Percentiles rank a stretch among this genome's conserved stretches.
Evolutionary conservation across 2,329 filamentous ascomycete species (phyloP).

Genomic region (Aphanoascus verrucosus): DNA sequence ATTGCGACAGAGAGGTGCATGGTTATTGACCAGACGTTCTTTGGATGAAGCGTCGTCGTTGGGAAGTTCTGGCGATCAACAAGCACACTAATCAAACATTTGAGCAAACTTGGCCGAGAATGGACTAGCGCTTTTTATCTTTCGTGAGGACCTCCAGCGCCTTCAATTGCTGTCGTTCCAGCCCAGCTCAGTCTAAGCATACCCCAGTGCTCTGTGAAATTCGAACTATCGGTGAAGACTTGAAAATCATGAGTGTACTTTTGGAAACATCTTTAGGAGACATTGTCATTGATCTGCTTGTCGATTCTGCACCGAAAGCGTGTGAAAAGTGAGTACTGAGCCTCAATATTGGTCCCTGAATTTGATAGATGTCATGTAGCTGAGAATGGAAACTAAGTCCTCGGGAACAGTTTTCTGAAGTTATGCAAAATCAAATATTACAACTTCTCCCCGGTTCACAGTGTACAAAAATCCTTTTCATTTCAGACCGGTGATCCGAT

Average conservation of each 20-base stretch:
- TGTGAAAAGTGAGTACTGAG: slow-evolving; percentile 76
- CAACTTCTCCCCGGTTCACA: slow-evolving; percentile 90
- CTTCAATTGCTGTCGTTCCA: too few species aligned
- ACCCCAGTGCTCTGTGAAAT: not conserved
- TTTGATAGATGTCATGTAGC: slow-evolving; percentile 32
- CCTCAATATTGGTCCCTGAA: slow-evolving; percentile 1
- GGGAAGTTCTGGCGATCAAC: too few species aligned
- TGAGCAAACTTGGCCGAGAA: too few species aligned
- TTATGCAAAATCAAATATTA: slow-evolving; percentile 99
- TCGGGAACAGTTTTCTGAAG: slow-evolving; percentile 70
- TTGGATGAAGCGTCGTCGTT: too few species aligned
- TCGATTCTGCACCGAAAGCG: slow-evolving; percentile 78
- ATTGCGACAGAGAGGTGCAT: too few species aligned
- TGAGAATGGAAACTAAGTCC: slow-evolving; percentile 48
- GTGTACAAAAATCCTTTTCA: slow-evolving; percentile 86
- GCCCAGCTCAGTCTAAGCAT: not conserved
- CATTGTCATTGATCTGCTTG: slow-evolving; percentile 84
- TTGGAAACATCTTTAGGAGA: slow-evolving; percentile 89
- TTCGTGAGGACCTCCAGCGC: too few species aligned
- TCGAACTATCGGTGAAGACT: not conserved
- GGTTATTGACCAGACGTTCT: too few species aligned
- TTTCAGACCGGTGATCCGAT: slow-evolving; percentile 94
- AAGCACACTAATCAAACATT: too few species aligned
- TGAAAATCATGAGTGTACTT: slow-evolving; percentile 67
- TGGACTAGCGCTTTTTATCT: too few species aligned